A percentile compares a stretch with the other conserved stretches of the same genome.
These are phyloP conservation scores for Mortierella antarctica DNA, from an alignment of 192 early-diverging fungal genomes.

Conservation along the genomic window DNA sequence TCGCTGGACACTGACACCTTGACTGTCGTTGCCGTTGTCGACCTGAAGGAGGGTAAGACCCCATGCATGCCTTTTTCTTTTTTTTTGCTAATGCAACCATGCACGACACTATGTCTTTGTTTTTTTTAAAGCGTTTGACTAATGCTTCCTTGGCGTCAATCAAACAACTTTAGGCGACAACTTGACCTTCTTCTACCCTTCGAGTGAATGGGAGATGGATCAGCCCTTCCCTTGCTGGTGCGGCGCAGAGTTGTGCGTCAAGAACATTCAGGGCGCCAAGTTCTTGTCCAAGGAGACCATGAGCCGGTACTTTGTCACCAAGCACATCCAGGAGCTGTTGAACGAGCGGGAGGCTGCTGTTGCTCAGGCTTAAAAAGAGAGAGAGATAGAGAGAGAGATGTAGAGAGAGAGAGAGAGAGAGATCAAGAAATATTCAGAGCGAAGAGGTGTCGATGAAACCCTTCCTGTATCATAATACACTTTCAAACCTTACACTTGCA, in stretches of 20 bases:
- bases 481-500: no score
- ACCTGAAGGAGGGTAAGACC: constrained; percentile 55
- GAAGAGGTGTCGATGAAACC: not conserved
- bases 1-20: constrained; percentile 56
- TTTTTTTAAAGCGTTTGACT: not conserved
- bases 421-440: not conserved
- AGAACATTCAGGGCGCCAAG: constrained; percentile 62
- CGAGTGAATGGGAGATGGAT: constrained; percentile 75
- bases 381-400: not conserved
- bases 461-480: not conserved
- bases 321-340: constrained; percentile 61
- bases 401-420: not conserved
- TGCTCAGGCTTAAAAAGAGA: not conserved
- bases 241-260: constrained; percentile 60
- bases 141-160: not conserved
- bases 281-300: constrained; percentile 54
- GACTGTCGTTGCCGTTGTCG: constrained; percentile 57
- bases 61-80: not conserved
- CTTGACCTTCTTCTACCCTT: constrained; percentile 68
- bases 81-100: not conserved
- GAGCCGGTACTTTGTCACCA: constrained; percentile 54
- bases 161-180: constrained; percentile 49
- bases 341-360: constrained; percentile 19
- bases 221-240: constrained; percentile 72
- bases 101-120: not conserved